Base-by-base conservation (phyloP, 129 eudicot species). In the Flaveria brownii region DNA sequence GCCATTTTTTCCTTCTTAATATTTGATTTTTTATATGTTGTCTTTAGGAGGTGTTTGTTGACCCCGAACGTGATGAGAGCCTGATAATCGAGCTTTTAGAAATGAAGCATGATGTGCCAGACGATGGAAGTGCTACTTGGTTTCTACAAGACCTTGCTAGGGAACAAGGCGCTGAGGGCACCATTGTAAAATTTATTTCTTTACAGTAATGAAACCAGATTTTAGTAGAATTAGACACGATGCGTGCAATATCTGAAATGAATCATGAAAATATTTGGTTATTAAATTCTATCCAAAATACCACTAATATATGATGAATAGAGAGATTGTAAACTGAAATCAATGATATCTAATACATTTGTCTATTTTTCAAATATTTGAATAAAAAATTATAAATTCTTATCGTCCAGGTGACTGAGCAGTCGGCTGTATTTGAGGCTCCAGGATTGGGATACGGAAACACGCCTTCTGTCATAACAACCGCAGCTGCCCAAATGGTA, bases 401-500 rank as follows among this genome's bases (percentile, higher is more conserved):
- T 25, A 15, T 76, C 9, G 2, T 86, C 6, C 13, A 74, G 78
- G 78, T 74, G 71, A 74, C 70, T 4, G 68, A 62, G 62, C 99
- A 87, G 54, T 94, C 99, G 15, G 89, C 87, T 16, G 86, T 86
- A 5, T 85, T 89, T 17, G 84, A 89, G 83, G 96, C 85, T 10
- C 85, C 80, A 13, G 93, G 90, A 65, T 80, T 91, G 79, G 82
- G 66, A 20, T 86, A 71, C 62, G 80, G 96, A 78, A 78, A 82
- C 84, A 78, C 43, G 54, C 90, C 93, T 49, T 84, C 88, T 22
- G 82, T 89, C 14, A 46, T 91, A 50, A 82, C 91, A 55, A 91
- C 90, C 71, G 90, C 99, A 52, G 85, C 82, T 78, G 97, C 92
- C 33, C 97, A 91, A 81, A 94, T 94, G 99, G 99, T 94, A 78